Evolutionary conservation across 192 early-diverging fungal species (phyloP).

Genomic region (Lobosporangium transversale): DNA sequence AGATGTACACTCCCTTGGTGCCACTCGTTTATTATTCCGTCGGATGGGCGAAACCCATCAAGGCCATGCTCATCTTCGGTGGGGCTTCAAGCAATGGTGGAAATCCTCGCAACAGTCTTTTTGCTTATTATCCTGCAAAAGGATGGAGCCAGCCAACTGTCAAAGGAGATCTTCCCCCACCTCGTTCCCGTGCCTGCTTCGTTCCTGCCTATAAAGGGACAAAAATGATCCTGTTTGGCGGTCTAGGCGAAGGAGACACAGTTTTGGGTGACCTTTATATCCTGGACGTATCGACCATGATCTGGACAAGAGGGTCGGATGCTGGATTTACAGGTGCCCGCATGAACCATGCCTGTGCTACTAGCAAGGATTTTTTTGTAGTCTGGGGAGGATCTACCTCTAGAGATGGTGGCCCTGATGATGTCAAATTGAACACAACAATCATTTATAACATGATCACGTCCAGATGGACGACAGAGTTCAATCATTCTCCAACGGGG

Average conservation of each 20-base stretch:
- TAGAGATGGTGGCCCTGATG: too few species aligned
- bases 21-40: neutral
- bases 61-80: conserved; percentile 8
- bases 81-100: neutral
- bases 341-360: neutral
- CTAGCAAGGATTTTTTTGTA: conserved; percentile 15
- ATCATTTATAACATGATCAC: too few species aligned
- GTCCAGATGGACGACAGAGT: too few species aligned
- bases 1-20: neutral
- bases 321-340: neutral
- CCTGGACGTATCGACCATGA: conserved; percentile 11
- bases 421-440: too few species aligned
- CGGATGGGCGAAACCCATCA: neutral
- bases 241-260: neutral
- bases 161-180: neutral
- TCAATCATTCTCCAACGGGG: too few species aligned
- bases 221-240: conserved; percentile 27
- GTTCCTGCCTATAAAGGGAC: conserved; percentile 13
- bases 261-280: conserved; percentile 9
- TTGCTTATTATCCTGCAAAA: neutral
- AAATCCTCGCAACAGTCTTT: neutral
- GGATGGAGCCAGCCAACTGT: neutral
- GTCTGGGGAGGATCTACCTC: conserved; percentile 34
- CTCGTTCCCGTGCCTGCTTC: conserved; percentile 6
- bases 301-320: conserved; percentile 5